A percentile compares a stretch with the other conserved stretches of the same genome.
Conservation (phyloP, 306 rosid species). For the Prosopis cineraria region DNA sequence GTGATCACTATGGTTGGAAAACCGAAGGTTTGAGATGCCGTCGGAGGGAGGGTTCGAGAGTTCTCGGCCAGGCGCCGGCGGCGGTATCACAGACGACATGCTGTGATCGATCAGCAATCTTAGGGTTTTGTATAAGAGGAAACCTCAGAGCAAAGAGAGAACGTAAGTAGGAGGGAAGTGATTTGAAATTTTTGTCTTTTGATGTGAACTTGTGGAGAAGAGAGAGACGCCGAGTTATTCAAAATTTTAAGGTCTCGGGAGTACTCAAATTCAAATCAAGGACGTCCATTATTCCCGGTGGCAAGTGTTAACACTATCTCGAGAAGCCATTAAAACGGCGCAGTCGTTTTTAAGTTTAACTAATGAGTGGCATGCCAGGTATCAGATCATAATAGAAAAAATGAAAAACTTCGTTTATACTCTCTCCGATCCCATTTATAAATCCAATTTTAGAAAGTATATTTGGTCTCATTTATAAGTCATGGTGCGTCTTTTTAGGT, state of each 20-base stretch:
- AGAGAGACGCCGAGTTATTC: not conserved
- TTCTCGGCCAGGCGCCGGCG: slow-evolving; percentile 78
- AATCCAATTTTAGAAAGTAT: too few species aligned
- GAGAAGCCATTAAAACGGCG: not conserved
- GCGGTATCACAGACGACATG: slow-evolving; percentile 52
- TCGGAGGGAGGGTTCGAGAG: slow-evolving; percentile 80
- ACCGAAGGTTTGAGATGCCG: slow-evolving; percentile 90
- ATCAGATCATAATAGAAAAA: too few species aligned
- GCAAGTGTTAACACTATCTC: not conserved
- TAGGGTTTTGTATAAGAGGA: slow-evolving; percentile 1
- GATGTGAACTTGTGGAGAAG: not conserved
- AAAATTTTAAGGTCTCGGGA: not conserved
- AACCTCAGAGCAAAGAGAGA: not conserved
- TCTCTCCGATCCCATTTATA: too few species aligned
- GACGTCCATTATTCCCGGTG: slow-evolving; percentile 7
- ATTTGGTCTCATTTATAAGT: too few species aligned
- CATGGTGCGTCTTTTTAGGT: too few species aligned
- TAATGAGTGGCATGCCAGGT: too few species aligned
- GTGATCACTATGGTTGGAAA: slow-evolving; percentile 87
- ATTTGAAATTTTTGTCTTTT: slow-evolving; percentile 50
- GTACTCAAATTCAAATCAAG: slow-evolving; percentile 21
- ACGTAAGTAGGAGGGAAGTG: slow-evolving; percentile 38
- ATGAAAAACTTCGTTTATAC: too few species aligned
- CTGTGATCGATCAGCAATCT: not conserved
- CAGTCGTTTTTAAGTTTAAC: not conserved